A percentile compares a stretch with the other conserved stretches of the same genome.
Conservation (phyloP, 2,329 filamentous ascomycete genomes). For the Pestalotiopsis sp. region DNA sequence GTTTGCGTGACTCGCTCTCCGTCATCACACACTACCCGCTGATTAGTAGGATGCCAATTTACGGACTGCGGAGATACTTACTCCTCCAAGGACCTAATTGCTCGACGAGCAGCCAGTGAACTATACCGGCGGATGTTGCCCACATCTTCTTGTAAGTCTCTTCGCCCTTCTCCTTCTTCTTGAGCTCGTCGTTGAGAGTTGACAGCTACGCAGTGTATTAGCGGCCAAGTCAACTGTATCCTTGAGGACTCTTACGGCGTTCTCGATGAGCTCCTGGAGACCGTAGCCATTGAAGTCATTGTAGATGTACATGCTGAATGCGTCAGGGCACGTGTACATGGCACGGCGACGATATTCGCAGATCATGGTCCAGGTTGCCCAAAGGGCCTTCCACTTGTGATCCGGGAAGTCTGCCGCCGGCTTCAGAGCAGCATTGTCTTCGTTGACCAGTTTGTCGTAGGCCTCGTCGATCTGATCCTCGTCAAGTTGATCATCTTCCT, state of each 20-base stretch:
- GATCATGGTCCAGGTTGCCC: constrained; percentile 21
- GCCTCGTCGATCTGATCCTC: constrained; percentile 19
- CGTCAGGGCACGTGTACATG: constrained; percentile 24
- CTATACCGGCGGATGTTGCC: constrained; percentile 18
- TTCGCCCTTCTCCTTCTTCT: constrained; percentile 21
- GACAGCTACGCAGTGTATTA: not conserved
- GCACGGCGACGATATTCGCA: constrained; percentile 17
- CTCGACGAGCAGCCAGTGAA: constrained; percentile 20
- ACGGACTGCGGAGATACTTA: constrained; percentile 11
- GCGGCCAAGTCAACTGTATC: too few species aligned
- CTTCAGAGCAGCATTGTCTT: constrained; percentile 14
- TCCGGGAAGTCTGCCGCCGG: constrained; percentile 2
- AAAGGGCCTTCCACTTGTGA: constrained; percentile 15
- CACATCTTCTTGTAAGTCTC: constrained; percentile 21
- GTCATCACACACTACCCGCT: constrained; percentile 14
- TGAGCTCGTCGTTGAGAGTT: constrained; percentile 21
- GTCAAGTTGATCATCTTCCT: constrained; percentile 19
- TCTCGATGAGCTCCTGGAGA: constrained; percentile 29
- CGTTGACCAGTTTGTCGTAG: constrained; percentile 15
- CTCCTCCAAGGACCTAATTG: constrained; percentile 18
- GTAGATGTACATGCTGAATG: constrained; percentile 29
- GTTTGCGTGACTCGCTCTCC: constrained; percentile 15
- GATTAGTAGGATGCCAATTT: not conserved
- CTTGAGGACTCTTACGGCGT: constrained; percentile 18
- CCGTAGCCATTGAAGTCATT: constrained; percentile 31